phyloP scores from a whole-genome alignment of 2,329 filamentous ascomycete genomes.

The Clonostachys sp. region DNA sequence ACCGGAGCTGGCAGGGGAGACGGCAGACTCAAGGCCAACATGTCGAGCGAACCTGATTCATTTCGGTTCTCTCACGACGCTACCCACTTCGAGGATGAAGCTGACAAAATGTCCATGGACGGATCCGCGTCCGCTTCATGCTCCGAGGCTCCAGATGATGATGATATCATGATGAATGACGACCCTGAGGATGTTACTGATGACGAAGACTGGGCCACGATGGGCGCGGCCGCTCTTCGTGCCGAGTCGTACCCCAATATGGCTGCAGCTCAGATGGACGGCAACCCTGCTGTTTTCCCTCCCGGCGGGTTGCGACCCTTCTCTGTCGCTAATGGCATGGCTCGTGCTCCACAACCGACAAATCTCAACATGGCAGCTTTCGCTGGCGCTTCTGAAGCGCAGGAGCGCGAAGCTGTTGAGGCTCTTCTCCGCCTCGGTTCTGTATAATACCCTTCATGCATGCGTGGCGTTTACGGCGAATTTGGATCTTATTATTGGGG shows the following conservation, averaged over 20 bases:
- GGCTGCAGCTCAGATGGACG: constrained; percentile 48
- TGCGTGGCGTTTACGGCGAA: constrained; percentile 43
- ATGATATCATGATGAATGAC: constrained; percentile 63
- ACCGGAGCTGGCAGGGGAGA: constrained; percentile 34
- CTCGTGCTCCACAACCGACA: constrained; percentile 44
- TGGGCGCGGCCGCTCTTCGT: constrained; percentile 81
- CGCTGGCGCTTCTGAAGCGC: constrained; percentile 53
- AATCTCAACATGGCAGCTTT: constrained; percentile 44
- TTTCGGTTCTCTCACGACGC: constrained; percentile 73
- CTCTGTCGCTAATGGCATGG: constrained; percentile 53
- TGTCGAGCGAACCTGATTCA: constrained; percentile 65
- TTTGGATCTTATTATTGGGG: constrained; percentile 3
- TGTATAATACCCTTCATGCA: constrained; percentile 55
- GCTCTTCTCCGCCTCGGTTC: constrained; percentile 78
- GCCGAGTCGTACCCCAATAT: constrained; percentile 57
- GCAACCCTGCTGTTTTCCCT: background rate
- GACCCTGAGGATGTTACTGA: constrained; percentile 86
- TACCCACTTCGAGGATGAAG: constrained; percentile 71
- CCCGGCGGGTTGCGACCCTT: constrained; percentile 40
- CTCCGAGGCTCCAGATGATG: constrained; percentile 67
- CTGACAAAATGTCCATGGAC: constrained; percentile 90
- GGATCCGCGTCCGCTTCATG: constrained; percentile 68
- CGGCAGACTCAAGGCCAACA: constrained; percentile 42
- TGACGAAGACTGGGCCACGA: constrained; percentile 91
- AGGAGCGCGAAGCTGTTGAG: constrained; percentile 79